Percentiles rank a stretch among this genome's conserved stretches.
Evolutionary conservation across 2,329 filamentous ascomycete genomes (phyloP).

Genomic region (Ophiostoma tasmaniense): DNA sequence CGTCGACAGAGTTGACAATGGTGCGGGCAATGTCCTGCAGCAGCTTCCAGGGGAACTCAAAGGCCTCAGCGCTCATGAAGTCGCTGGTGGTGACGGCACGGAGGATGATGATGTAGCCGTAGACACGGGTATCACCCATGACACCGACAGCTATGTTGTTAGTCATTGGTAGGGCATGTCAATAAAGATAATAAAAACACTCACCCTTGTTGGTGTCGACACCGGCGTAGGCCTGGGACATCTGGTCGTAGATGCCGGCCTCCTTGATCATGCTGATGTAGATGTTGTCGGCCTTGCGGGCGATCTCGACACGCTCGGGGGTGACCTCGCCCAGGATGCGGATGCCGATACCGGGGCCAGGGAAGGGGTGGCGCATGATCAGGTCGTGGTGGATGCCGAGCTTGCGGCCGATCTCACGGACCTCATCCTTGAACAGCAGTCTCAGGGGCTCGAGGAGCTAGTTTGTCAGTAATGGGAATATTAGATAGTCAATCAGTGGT

Average conservation of each 20-base stretch:
- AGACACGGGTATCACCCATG: conserved; percentile 31
- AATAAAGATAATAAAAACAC: no score
- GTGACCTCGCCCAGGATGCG: conserved; percentile 81
- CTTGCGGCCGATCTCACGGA: conserved; percentile 58
- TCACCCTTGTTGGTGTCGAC: conserved; percentile 33
- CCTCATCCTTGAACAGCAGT: conserved; percentile 71
- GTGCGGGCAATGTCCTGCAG: conserved; percentile 55
- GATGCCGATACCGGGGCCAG: conserved; percentile 54
- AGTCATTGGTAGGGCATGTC: conserved; percentile 2
- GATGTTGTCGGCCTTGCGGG: conserved; percentile 66
- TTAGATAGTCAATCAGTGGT: neutral
- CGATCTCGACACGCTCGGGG: conserved; percentile 67
- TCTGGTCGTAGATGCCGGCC: conserved; percentile 59
- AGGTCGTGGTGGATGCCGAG: conserved; percentile 66
- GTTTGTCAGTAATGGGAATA: neutral
- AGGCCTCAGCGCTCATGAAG: conserved; percentile 70
- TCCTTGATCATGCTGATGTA: conserved; percentile 68
- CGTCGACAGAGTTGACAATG: conserved; percentile 69
- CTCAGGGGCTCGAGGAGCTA: conserved; percentile 72
- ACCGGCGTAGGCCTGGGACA: conserved; percentile 41
- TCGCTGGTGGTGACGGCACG: conserved; percentile 44
- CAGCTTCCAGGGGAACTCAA: conserved; percentile 55
- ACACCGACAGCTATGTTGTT: conserved; percentile 30
- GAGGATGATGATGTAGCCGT: conserved; percentile 27
- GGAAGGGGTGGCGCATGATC: conserved; percentile 53